Percentiles rank a stretch among this genome's conserved stretches.
These are phyloP conservation scores for Quercus aquifolioides DNA, from an alignment of 306 rosid genomes.

Conservation along the genomic window DNA sequence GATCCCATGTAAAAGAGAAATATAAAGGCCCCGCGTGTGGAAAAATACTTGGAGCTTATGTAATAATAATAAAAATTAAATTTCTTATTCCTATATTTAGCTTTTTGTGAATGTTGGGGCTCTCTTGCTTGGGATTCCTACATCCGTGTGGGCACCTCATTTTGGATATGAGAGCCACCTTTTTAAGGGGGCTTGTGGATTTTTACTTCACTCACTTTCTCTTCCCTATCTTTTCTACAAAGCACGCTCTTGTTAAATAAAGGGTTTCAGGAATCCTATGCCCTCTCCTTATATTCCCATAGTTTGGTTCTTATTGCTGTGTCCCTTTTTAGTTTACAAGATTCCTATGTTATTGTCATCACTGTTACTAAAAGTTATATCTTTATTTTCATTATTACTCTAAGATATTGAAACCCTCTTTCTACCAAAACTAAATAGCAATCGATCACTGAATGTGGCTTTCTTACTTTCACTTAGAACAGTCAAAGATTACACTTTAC, in stretches of 20 bases:
- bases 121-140: conserved; percentile 87
- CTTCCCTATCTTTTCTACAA: conserved; percentile 54
- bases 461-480: conserved; percentile 26
- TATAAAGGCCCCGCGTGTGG: conserved; percentile 82
- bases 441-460: conserved; percentile 23
- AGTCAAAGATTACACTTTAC: conserved; percentile 8
- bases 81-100: conserved; percentile 29
- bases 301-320: conserved; percentile 55
- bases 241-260: conserved; percentile 64
- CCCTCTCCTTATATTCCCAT: conserved; percentile 65
- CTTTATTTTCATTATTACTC: conserved; percentile 27
- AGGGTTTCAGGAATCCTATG: conserved; percentile 91
- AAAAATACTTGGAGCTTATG: conserved; percentile 55
- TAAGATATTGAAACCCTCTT: conserved; percentile 29
- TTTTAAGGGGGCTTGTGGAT: conserved; percentile 46
- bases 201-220: conserved; percentile 60
- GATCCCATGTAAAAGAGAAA: conserved; percentile 54
- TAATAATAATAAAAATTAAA: not conserved
- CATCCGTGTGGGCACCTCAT: conserved; percentile 62
- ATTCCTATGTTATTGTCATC: conserved; percentile 33
- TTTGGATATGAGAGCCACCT: conserved; percentile 68
- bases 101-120: conserved; percentile 65
- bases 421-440: conserved; percentile 27
- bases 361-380: conserved; percentile 27
- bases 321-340: conserved; percentile 61